These are phyloP conservation scores for Diutina mesorugosa DNA, from an alignment of 1,139 yeast genomes.

Conservation along the genomic window DNA sequence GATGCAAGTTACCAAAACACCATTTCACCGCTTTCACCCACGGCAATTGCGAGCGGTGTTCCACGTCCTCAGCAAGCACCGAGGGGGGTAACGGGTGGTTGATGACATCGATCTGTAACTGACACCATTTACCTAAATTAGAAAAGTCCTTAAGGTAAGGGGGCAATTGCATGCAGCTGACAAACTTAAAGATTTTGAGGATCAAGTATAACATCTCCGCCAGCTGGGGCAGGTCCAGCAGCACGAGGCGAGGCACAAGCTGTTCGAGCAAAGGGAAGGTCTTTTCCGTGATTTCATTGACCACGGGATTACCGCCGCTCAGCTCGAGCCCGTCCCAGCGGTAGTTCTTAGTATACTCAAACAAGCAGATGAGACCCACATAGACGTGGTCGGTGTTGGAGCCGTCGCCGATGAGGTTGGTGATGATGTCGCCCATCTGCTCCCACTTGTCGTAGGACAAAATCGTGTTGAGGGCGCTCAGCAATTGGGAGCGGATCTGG, in stretches of 20 bases:
- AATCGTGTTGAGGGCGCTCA: slow-evolving; percentile 30
- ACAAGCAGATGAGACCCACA: slow-evolving; percentile 44
- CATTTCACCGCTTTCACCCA: slow-evolving; percentile 56
- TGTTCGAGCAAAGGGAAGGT: slow-evolving; percentile 46
- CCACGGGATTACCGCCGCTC: slow-evolving; percentile 29
- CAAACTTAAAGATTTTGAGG: slow-evolving; percentile 52
- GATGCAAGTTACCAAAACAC: slow-evolving; percentile 58
- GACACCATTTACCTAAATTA: slow-evolving; percentile 53
- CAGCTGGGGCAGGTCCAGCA: slow-evolving; percentile 17
- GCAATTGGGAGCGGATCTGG: slow-evolving; percentile 26
- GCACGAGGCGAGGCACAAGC: slow-evolving; percentile 28
- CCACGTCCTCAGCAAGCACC: slow-evolving; percentile 22
- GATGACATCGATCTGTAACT: slow-evolving; percentile 40
- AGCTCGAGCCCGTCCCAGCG: slow-evolving; percentile 40
- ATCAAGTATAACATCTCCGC: slow-evolving; percentile 51
- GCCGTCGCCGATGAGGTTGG: slow-evolving; percentile 29
- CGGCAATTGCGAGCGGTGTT: slow-evolving; percentile 27
- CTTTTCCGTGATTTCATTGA: slow-evolving; percentile 26
- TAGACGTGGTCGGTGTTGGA: slow-evolving; percentile 38
- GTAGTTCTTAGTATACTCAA: slow-evolving; percentile 43
- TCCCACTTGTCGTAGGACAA: slow-evolving; percentile 34
- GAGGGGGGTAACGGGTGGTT: slow-evolving; percentile 27
- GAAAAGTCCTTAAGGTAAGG: slow-evolving; percentile 38
- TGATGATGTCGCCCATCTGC: slow-evolving; percentile 21
- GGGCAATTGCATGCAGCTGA: slow-evolving; percentile 46